Conservation (phyloP, 768 basidiomycete species). For the Ramaria sp. region DNA sequence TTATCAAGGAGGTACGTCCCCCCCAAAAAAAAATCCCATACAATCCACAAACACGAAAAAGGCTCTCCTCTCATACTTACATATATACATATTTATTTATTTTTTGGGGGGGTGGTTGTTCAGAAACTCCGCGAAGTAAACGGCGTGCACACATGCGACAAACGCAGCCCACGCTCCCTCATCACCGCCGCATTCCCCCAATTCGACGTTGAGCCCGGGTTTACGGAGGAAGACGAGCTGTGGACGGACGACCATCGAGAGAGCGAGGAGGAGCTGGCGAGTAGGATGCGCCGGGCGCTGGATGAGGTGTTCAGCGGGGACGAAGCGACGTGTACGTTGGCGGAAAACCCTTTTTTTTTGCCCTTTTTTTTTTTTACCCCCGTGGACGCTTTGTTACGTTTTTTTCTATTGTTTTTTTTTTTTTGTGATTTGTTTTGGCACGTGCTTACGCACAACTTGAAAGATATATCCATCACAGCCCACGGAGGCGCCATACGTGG, state of each 20-base stretch:
- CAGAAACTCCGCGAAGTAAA: constrained; percentile 63
- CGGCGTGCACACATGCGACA: constrained; percentile 64
- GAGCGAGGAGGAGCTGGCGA: constrained; percentile 30
- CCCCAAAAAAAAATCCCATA: too few relatives aligned
- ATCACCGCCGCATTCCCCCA: constrained; percentile 39
- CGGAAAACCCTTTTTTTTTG: neutral
- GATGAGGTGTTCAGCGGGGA: constrained; percentile 44
- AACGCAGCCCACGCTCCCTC: constrained; percentile 37
- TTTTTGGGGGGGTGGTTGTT: too few relatives aligned
- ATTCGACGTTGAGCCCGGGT: constrained; percentile 43
- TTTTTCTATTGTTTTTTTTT: neutral
- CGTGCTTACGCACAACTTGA: neutral
- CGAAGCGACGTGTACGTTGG: constrained; percentile 33
- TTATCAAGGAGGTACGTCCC: constrained; percentile 44
- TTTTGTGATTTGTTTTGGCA: too few relatives aligned
- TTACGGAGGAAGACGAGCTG: constrained; percentile 51
- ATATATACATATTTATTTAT: too few relatives aligned
- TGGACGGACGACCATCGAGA: constrained; percentile 52
- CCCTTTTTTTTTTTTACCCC: too few relatives aligned
- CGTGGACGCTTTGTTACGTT: too few relatives aligned
- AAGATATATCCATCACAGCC: constrained; percentile 60
- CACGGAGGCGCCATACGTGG: constrained; percentile 54
- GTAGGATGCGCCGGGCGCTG: constrained; percentile 39
- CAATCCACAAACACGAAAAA: too few relatives aligned
- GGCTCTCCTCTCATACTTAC: too few relatives aligned